Evolutionary conservation across 2,329 filamentous ascomycete genomes (phyloP).

Genomic region (Gyromitra esculenta): DNA sequence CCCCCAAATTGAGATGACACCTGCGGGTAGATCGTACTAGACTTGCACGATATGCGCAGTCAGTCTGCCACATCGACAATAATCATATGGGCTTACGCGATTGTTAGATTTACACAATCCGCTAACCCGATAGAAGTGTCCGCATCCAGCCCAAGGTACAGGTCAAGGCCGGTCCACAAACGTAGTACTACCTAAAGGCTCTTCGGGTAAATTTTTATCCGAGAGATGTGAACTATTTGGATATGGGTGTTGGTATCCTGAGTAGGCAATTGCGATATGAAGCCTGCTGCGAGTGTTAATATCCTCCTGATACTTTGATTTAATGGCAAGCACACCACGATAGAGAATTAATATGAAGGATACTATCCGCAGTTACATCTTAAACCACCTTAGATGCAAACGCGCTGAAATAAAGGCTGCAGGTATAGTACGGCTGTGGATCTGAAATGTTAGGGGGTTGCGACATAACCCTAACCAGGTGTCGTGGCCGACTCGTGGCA

Average conservation of each 20-base stretch:
- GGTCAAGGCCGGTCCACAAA: background rate
- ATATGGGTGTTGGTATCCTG: background rate
- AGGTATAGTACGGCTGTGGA: background rate
- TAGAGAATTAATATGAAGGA: too few species aligned
- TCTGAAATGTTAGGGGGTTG: background rate
- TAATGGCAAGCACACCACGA: too few species aligned
- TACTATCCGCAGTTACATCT: too few species aligned
- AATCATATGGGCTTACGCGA: background rate
- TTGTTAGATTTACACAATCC: background rate
- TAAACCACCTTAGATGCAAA: too few species aligned
- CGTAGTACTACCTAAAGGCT: background rate
- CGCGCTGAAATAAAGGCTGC: background rate
- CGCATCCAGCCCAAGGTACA: background rate
- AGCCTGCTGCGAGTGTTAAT: too few species aligned
- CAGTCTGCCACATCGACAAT: background rate
- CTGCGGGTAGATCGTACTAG: background rate
- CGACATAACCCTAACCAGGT: background rate
- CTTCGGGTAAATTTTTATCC: background rate
- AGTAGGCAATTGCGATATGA: too few species aligned
- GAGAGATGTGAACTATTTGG: background rate
- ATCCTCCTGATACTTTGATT: too few species aligned
- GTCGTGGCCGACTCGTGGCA: background rate
- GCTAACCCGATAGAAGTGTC: too few species aligned
- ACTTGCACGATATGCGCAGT: background rate
- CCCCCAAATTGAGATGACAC: background rate